A percentile compares a stretch with the other conserved stretches of the same genome.
phyloP scores from a whole-genome alignment of 2,329 filamentous ascomycete species.

The Alternaria postmessia region DNA sequence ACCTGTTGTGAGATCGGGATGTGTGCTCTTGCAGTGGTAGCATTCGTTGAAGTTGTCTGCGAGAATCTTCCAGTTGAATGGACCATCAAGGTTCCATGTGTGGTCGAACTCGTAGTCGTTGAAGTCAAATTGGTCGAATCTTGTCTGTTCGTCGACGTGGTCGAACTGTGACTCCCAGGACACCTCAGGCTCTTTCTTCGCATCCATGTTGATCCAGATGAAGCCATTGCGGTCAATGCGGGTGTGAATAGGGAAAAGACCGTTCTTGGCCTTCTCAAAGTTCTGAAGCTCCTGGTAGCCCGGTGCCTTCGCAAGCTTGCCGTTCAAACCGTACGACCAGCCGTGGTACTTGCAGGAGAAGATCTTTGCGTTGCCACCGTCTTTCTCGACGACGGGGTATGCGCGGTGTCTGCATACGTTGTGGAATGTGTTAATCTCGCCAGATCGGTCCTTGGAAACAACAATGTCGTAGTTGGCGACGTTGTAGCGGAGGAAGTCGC shows the following conservation, averaged over 20 bases:
- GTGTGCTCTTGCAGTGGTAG: conserved; percentile 68
- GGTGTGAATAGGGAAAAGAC: conserved; percentile 47
- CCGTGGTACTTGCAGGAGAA: conserved; percentile 58
- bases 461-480: conserved; percentile 55
- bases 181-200: conserved; percentile 40
- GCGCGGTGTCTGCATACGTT: conserved; percentile 58
- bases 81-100: conserved; percentile 43
- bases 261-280: conserved; percentile 52
- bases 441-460: conserved; percentile 49
- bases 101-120: conserved; percentile 59
- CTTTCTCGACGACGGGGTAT: conserved; percentile 52
- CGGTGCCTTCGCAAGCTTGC: conserved; percentile 55
- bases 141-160: conserved; percentile 44
- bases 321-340: conserved; percentile 57
- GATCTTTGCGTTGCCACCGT: conserved; percentile 49
- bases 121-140: conserved; percentile 45
- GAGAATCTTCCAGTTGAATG: conserved; percentile 47
- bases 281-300: conserved; percentile 51
- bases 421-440: conserved; percentile 53
- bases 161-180: conserved; percentile 44
- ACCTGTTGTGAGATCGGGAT: conserved; percentile 63
- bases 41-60: conserved; percentile 72
- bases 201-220: conserved; percentile 50
- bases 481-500: conserved; percentile 64
- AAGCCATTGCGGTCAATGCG: conserved; percentile 45